Percentiles rank a stretch among this genome's conserved stretches.
Evolutionary conservation across 192 early-diverging fungal species (phyloP).

Genomic region (Backusella luteola): DNA sequence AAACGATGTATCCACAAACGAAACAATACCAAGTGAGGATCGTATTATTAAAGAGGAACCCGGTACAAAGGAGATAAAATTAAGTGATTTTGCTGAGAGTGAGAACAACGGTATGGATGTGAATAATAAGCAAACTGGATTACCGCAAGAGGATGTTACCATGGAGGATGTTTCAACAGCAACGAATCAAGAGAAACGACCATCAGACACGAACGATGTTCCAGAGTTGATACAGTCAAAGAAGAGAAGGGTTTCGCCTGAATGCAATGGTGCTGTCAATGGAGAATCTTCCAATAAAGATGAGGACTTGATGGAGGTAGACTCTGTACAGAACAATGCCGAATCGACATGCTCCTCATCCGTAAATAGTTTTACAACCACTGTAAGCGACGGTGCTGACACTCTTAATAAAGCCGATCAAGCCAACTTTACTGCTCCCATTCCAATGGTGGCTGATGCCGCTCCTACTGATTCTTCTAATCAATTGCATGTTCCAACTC

Average conservation of each 20-base stretch:
- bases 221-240: neutral
- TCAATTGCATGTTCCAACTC: neutral
- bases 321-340: neutral
- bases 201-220: neutral
- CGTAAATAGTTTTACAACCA: neutral
- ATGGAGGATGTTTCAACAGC: neutral
- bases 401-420: neutral
- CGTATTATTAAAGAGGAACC: neutral
- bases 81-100: neutral
- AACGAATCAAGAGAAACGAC: neutral
- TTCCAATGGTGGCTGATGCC: neutral
- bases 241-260: neutral
- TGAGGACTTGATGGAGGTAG: neutral
- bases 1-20: neutral
- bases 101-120: neutral
- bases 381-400: neutral
- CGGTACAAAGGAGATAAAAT: neutral
- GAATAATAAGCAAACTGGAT: neutral
- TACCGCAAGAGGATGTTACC: neutral
- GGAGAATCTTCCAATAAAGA: neutral
- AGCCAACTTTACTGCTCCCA: neutral
- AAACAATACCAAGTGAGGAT: neutral
- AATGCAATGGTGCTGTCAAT: neutral
- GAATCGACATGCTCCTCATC: neutral
- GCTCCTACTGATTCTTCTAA: neutral